Percentiles rank a stretch among this genome's conserved stretches.
Conservation (phyloP, 331 rosid species). For the Rhamnella rubrinervis region DNA sequence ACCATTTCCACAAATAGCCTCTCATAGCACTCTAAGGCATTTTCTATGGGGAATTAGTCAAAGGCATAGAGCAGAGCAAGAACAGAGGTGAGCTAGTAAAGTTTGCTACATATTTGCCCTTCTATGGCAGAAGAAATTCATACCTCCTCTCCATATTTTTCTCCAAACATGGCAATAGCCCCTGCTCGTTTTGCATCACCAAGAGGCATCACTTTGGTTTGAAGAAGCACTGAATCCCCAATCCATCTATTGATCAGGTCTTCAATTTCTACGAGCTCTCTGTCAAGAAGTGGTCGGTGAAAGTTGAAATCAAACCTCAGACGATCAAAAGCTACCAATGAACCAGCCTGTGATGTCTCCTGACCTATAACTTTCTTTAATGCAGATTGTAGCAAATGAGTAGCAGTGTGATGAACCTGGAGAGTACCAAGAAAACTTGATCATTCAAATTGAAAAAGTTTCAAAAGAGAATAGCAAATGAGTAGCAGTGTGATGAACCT, state of each 20-base stretch:
- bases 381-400: conserved; percentile 95
- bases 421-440: conserved; percentile 25
- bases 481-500: conserved; percentile 99
- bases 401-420: conserved; percentile 97
- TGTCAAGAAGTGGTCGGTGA: conserved; percentile 67
- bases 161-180: conserved; percentile 96
- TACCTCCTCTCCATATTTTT: conserved; percentile 94
- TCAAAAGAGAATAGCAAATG: too few species aligned
- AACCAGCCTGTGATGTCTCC: conserved; percentile 98
- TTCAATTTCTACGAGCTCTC: conserved; percentile 70
- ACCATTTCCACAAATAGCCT: neutral
- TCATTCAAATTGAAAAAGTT: neutral
- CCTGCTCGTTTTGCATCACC: conserved; percentile 83
- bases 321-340: conserved; percentile 90
- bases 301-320: conserved; percentile 94
- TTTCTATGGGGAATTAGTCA: neutral
- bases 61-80: neutral
- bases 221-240: conserved; percentile 67
- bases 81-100: neutral
- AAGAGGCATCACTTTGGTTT: conserved; percentile 87
- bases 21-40: too few species aligned
- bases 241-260: conserved; percentile 73
- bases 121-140: conserved; percentile 23
- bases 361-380: conserved; percentile 75
- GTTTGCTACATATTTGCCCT: conserved; percentile 4